Base-by-base conservation (phyloP, 2,329 filamentous ascomycete genomes). In the Arthroderma sp. region DNA sequence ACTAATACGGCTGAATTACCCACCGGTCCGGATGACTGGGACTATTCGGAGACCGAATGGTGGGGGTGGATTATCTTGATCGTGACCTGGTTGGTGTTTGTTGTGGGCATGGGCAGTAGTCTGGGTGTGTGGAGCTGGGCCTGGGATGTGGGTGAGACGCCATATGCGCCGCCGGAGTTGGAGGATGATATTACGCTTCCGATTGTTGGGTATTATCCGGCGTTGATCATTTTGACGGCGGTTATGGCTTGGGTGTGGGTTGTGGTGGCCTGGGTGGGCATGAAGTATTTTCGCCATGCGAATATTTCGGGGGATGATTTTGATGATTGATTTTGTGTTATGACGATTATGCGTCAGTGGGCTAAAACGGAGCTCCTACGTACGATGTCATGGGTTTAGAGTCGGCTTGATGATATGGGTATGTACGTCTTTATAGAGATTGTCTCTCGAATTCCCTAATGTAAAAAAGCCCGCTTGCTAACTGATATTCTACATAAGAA, bases 221-320 rank as follows among this genome's bases (percentile, higher is more conserved):
- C 88, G 7, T 68, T 98, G 57, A 84, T 96, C 52, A 91, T 96
- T 47, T 69, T 96, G 53, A 95, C 89, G 3, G 81, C 81, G 40
- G 85, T 98, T 29, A 95, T 98, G 85, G 87, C 88, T 11, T 98
- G 91, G 91, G 86, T 96, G 4, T 98, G 91, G 91, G 91, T 96
- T 11, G 79, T 94, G 8, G 81, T 93, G 47, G 91, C 93, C 7
- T 98, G 91, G 91, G 82, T 96, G 40, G 91, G 91, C 27, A 96
- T 98, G 89, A 98, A 98, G 63, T 96, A 96, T 64, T 98, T 98
- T 60, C 80, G 88, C 54, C 91, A 98, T 70, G 89, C 91, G 31
- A 94, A 94, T 68, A 93, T 96, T 58, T 85, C 73, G 38, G 73
- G 72, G 15, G 75, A 77, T 33, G 41, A 37, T 32, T 37, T 29